A percentile compares a stretch with the other conserved stretches of the same genome.
Conservation (phyloP, 371 early-diverging fungal species). For the Zancudomyces culisetae region DNA sequence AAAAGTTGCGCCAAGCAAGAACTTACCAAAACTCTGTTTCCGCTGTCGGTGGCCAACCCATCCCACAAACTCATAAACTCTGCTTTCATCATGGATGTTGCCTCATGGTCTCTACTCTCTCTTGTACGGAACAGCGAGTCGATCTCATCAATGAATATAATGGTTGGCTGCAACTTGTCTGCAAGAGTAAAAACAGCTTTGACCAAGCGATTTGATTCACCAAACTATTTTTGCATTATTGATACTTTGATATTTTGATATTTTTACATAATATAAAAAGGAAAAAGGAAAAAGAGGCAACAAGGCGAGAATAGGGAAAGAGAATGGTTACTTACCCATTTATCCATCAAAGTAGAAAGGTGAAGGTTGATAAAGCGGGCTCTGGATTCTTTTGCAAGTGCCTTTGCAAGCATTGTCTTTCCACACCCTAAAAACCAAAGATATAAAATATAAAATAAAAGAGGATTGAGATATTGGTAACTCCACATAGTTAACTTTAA, state of each 20-base stretch:
- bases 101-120: constrained; percentile 79
- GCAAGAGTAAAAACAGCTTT: constrained; percentile 84
- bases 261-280: no score
- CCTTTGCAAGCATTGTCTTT: constrained; percentile 95
- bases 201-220: constrained; percentile 88
- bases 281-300: no score
- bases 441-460: no score
- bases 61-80: constrained; percentile 98
- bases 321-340: constrained; percentile 32
- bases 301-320: no score
- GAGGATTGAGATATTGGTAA: no score
- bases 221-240: no score
- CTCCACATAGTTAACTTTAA: no score
- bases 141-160: constrained; percentile 96
- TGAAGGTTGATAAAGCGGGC: constrained; percentile 92
- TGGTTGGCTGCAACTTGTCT: constrained; percentile 78
- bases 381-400: constrained; percentile 84
- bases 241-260: no score
- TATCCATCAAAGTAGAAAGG: constrained; percentile 87
- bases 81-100: constrained; percentile 93
- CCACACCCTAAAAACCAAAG: constrained; percentile 41
- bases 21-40: constrained; percentile 46
- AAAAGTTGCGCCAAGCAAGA: no score
- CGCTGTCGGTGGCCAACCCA: constrained; percentile 67
- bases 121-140: constrained; percentile 91